Conservation (phyloP, 768 basidiomycete species). For the Gymnopilus junonius region DNA sequence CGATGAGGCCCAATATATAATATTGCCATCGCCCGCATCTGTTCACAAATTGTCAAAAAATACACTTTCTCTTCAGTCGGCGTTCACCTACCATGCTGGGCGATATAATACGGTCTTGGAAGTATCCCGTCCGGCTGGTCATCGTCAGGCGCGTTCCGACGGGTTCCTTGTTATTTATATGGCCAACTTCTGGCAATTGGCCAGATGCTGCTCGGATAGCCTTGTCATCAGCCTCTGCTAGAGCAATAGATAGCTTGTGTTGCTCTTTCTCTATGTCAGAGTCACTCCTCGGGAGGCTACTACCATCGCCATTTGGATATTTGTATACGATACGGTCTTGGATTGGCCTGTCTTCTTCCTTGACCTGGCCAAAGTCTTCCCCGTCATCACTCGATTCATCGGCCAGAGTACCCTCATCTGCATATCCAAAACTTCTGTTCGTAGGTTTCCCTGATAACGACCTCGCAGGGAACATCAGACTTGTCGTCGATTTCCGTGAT, state of each 20-base stretch:
- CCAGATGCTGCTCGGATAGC: slow-evolving; percentile 40
- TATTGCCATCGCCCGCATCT: slow-evolving; percentile 99
- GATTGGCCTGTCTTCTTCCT: slow-evolving; percentile 78
- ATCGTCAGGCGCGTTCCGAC: slow-evolving; percentile 92
- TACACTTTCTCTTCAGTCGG: not conserved
- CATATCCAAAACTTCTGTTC: slow-evolving; percentile 22
- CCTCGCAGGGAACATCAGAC: slow-evolving; percentile 32
- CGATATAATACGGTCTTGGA: slow-evolving; percentile 91
- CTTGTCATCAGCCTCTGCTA: slow-evolving; percentile 53
- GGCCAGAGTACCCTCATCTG: slow-evolving; percentile 56
- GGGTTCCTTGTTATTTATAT: slow-evolving; percentile 50
- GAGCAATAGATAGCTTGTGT: slow-evolving; percentile 52
- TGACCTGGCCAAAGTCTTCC: slow-evolving; percentile 48
- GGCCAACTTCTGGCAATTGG: slow-evolving; percentile 28
- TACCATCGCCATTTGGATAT: slow-evolving; percentile 37
- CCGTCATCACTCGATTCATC: slow-evolving; percentile 61
- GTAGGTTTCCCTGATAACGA: slow-evolving; percentile 21
- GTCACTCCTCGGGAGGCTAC: slow-evolving; percentile 34
- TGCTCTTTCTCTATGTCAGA: slow-evolving; percentile 54
- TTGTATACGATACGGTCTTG: slow-evolving; percentile 72
- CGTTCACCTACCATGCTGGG: slow-evolving; percentile 85
- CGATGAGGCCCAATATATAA: slow-evolving; percentile 93
- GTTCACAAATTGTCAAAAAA: slow-evolving; percentile 5
- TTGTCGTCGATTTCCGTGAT: slow-evolving; percentile 26
- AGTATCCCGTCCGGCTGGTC: slow-evolving; percentile 93